Conservation (phyloP, 1,139 yeast species). For the Debaryomyces psychrophilus region DNA sequence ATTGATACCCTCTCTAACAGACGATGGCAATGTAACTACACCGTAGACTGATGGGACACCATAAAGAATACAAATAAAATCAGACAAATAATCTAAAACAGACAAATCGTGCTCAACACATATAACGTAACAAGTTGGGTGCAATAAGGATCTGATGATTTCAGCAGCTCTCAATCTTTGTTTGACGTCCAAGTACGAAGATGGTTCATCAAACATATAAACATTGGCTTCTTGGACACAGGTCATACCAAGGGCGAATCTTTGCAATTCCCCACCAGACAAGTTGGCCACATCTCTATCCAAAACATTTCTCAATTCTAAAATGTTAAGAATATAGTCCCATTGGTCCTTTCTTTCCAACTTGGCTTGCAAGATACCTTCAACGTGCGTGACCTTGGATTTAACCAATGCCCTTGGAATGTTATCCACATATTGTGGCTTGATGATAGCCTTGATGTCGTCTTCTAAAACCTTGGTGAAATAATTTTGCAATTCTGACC, state of each 20-base stretch:
- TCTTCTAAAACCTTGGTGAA: constrained; percentile 94
- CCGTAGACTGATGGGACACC: constrained; percentile 99
- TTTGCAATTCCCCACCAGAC: constrained; percentile 98
- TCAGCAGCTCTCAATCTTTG: constrained; percentile 98
- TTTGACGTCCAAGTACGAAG: constrained; percentile 96
- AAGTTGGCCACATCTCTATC: constrained; percentile 85
- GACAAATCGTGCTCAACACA: constrained; percentile 99
- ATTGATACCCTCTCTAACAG: constrained; percentile 98
- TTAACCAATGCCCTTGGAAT: constrained; percentile 90
- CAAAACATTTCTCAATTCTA: constrained; percentile 75
- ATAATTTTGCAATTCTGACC: constrained; percentile 94
- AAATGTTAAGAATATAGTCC: constrained; percentile 62
- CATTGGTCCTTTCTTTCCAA: constrained; percentile 65
- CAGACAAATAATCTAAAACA: constrained; percentile 93
- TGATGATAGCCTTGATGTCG: constrained; percentile 88
- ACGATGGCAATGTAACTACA: constrained; percentile 92
- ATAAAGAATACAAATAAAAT: constrained; percentile 91
- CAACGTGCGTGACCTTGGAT: constrained; percentile 86
- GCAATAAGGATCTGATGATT: constrained; percentile 82
- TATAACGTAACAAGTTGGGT: constrained; percentile 78
- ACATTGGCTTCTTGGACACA: constrained; percentile 94
- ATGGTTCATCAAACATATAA: constrained; percentile 99
- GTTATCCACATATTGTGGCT: constrained; percentile 97
- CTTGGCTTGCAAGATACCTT: constrained; percentile 75
- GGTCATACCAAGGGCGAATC: constrained; percentile 97